Evolutionary conservation across 345 rosid species (phyloP), one percentile per base, ranked within the genome.

Genomic region (Cardamine occulta): DNA sequence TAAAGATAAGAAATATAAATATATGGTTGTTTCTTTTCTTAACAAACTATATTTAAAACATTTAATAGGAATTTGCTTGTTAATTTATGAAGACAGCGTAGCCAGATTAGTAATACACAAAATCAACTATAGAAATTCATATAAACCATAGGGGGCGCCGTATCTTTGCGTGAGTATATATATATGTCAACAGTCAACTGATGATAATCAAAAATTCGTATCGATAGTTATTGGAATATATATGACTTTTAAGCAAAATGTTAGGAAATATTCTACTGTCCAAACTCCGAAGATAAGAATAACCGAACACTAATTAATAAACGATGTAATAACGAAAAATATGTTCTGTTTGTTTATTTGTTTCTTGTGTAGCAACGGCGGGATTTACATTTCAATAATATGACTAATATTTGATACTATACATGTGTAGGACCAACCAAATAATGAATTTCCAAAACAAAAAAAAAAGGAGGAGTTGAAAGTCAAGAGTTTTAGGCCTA

Each of bases 371-470:
- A 35, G 32, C 51, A 47, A 35, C 73, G 64, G 65, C 19, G 18
- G 29, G 40, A 17, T 66, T 47, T 17, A 28, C 45, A 48, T 47
- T 12, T 44, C 57, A 74, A 45, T 42, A 28, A 39, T 26, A n/a
- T 12, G 34, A 28, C 2, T 11, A 15, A 29, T 15, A 12, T 19
- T 45, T 70, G 40, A n/a, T 60, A 47, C 11, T 59, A 60, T 45
- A 15, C 9, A 15, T 14, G 4, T 9, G 78, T 65, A 66, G 71
- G 66, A 53, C 72, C 73, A 75, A 58, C 19, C 35, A 35, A 58
- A 66, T 35, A 48, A 58, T 48, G 40, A n/a, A 11, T 42, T 21
- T 45, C 4, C 26, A 26, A 14, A 14, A 15, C 0, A 15, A 15
- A 42, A 40, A 40, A 39, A 7, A 0, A 15, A 32, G 31, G 32